Base-by-base conservation (phyloP, 1,139 yeast genomes). In the Debaryomyces robertsiae region DNA sequence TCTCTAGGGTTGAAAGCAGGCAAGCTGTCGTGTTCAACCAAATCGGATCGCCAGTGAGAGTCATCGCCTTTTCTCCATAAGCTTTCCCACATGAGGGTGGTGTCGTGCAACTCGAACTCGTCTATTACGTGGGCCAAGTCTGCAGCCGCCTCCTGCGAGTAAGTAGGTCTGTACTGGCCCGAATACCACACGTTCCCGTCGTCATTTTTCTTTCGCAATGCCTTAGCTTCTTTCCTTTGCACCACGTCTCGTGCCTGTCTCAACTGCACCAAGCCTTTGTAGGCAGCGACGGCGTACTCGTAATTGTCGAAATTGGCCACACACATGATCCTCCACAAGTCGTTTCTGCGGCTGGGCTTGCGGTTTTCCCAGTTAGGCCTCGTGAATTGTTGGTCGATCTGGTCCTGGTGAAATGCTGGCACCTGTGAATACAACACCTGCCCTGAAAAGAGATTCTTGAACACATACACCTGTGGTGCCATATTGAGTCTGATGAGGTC, bases 361-460 rank as follows among this genome's bases (percentile, higher is more conserved):
- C 87, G 74, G 69, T 91, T 90, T 59, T 87, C 84, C 95, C 96
- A 88, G 69, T 87, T 86, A 32, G 96, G 95, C 55, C 85, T 75
- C 43, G 75, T 72, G 59, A 85, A 87, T 60, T 81, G 89, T 50
- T 73, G 75, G 48, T 81, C 81, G 53, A 88, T 82, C 61, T 90
- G 91, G 49, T 80, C 81, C 50, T 79, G 80, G 59, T 81, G 84
- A 53, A 72, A 74, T 27, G 78, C 81, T 14, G 94, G 95, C 18
- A 87, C 80, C 63, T 90, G 96, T 2, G 96, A 83, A 62, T 89
- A 91, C 32, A 88, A 66, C 15, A 90, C 94, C 67, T 91, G 97
- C 5, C 97, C 97, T 30, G 85, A 76, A 63, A 88, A 94, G 41
- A 88, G 67, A 69, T 91, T 90, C 58, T 94, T 80, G 69, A 86